These are phyloP conservation scores for Ustilago crameri DNA, from an alignment of 1,284 basidiomycete species.

Conservation along the genomic window DNA sequence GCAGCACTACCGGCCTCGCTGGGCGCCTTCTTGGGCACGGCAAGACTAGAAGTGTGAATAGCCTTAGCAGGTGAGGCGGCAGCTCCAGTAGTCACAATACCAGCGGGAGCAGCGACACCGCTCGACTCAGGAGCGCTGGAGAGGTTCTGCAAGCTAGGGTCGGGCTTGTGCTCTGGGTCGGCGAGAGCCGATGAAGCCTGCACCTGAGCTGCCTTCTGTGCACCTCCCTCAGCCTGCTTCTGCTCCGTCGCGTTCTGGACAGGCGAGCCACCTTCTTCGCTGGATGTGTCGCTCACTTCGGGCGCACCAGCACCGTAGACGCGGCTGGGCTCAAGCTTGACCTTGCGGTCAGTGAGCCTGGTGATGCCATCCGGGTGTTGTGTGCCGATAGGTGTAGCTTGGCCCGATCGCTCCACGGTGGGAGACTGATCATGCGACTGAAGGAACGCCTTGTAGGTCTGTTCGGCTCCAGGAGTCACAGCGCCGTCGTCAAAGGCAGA, in stretches of 20 bases:
- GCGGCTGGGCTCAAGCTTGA: conserved; percentile 47
- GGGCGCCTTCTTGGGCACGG: conserved; percentile 26
- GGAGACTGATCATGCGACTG: conserved; percentile 33
- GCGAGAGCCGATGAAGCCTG: conserved; percentile 41
- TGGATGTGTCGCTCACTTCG: conserved; percentile 43
- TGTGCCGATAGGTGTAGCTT: conserved; percentile 24
- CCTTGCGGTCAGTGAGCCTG: conserved; percentile 42
- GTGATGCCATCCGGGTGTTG: conserved; percentile 38
- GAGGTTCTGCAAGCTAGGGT: conserved; percentile 32
- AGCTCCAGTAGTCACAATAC: not conserved
- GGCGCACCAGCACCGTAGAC: conserved; percentile 43
- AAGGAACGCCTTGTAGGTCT: conserved; percentile 50
- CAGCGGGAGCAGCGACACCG: conserved; percentile 1
- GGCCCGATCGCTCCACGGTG: conserved; percentile 17
- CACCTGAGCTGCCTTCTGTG: conserved; percentile 38
- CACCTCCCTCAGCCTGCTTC: conserved; percentile 25
- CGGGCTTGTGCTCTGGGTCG: conserved; percentile 39
- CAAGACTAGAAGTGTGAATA: conserved; percentile 4
- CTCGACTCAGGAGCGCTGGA: conserved; percentile 3
- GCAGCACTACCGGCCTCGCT: conserved; percentile 45
- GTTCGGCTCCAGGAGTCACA: conserved; percentile 53
- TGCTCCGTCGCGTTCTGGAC: conserved; percentile 8
- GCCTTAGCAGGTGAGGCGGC: conserved; percentile 15
- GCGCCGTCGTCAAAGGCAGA: conserved; percentile 26
- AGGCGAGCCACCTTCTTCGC: conserved; percentile 34